Evolutionary conservation across 805 yeast species (phyloP).

Genomic region (Saturnispora galanensis): DNA sequence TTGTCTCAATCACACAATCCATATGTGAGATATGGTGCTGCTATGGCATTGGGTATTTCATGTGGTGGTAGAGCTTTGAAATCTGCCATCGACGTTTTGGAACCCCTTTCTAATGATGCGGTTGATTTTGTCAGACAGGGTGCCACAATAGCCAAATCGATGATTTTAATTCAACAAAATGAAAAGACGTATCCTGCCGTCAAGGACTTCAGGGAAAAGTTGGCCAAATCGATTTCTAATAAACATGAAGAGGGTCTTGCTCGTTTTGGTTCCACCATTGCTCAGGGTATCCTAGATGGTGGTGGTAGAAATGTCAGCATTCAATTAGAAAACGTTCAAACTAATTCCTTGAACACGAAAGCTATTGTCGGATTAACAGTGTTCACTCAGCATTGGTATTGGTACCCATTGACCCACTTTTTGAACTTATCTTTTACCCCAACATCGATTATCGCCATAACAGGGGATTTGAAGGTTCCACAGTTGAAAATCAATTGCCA

Average conservation of each 20-base stretch:
- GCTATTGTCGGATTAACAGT: constrained; percentile 88
- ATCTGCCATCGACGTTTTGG: constrained; percentile 84
- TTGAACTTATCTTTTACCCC: constrained; percentile 86
- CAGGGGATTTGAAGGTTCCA: constrained; percentile 78
- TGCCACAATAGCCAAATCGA: constrained; percentile 82
- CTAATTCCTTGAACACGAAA: constrained; percentile 81
- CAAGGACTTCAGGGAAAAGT: constrained; percentile 60
- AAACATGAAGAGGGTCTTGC: constrained; percentile 96
- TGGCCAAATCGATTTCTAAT: constrained; percentile 66
- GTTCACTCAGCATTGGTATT: constrained; percentile 92
- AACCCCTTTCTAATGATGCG: constrained; percentile 86
- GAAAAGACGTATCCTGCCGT: constrained; percentile 78
- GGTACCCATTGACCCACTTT: constrained; percentile 97
- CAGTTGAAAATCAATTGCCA: constrained; percentile 73
- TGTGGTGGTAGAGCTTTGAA: constrained; percentile 91
- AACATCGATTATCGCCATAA: constrained; percentile 80
- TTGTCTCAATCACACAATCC: constrained; percentile 93
- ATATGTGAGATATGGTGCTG: constrained; percentile 96
- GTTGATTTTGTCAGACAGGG: constrained; percentile 98
- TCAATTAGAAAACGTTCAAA: constrained; percentile 75
- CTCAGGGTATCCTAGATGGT: constrained; percentile 97
- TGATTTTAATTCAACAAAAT: constrained; percentile 83
- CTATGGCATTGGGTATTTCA: constrained; percentile 92
- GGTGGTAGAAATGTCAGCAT: constrained; percentile 98
- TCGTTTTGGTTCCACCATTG: constrained; percentile 92